Conservation (phyloP, 495 filamentous ascomycete species). For the Penicillium goetzii region DNA sequence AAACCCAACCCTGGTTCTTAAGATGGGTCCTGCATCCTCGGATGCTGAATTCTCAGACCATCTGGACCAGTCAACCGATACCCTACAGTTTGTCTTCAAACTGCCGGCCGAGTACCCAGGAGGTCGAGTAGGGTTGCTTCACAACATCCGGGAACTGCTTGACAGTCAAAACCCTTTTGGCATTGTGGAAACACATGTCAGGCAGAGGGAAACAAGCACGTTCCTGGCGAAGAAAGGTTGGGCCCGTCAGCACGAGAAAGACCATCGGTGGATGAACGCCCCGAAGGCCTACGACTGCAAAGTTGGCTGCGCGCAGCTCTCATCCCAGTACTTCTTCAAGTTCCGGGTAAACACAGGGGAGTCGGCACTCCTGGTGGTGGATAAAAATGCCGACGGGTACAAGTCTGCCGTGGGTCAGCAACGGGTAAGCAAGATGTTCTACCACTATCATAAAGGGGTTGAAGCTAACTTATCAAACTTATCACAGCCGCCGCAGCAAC, state of each 20-base stretch:
- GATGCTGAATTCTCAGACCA: background rate
- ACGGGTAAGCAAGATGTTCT: background rate
- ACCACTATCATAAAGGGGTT: background rate
- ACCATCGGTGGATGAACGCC: background rate
- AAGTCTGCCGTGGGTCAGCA: background rate
- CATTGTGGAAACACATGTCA: background rate
- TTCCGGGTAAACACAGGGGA: constrained; percentile 3
- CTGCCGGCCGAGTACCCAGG: constrained; percentile 13
- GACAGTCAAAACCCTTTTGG: background rate
- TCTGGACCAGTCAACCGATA: background rate
- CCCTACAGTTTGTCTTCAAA: constrained; percentile 5
- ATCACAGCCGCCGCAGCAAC: background rate
- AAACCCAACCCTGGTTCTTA: background rate
- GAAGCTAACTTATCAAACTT: constrained; percentile 1
- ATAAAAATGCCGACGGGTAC: background rate
- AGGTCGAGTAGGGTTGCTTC: constrained; percentile 3
- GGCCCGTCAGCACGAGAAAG: background rate
- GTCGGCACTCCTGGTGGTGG: constrained; percentile 10
- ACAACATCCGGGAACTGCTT: background rate
- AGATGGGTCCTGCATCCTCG: background rate
- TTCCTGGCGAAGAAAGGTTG: background rate
- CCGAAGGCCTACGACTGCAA: constrained; percentile 3
- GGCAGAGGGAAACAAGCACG: background rate
- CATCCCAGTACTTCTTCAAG: background rate
- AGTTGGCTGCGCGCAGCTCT: constrained; percentile 7